Percentiles rank a stretch among this genome's conserved stretches.
phyloP scores from a whole-genome alignment of 2,329 filamentous ascomycete genomes.

The Lasiodiplodia sp. region DNA sequence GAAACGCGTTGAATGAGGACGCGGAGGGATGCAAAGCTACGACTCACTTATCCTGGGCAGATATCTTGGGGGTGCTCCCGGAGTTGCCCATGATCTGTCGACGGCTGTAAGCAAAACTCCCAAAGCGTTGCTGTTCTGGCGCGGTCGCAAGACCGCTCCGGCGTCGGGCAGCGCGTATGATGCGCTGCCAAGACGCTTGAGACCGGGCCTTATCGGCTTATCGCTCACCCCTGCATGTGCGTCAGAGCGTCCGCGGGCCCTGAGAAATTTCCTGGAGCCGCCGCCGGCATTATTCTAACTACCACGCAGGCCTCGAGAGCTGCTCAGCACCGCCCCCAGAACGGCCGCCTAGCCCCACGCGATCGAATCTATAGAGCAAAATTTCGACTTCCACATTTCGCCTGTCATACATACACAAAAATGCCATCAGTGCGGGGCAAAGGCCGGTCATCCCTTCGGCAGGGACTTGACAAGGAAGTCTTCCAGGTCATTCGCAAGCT shows the following conservation, averaged over 20 bases:
- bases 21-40: constrained; percentile 27
- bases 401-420: background rate
- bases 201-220: constrained; percentile 3
- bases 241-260: constrained; percentile 2
- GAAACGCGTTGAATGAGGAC: constrained; percentile 18
- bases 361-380: background rate
- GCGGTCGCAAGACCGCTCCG: constrained; percentile 17
- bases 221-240: constrained; percentile 11
- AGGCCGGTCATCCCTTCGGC: constrained; percentile 40
- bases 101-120: background rate
- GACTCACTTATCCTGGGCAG: constrained; percentile 83
- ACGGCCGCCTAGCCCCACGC: background rate
- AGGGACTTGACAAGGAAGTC: constrained; percentile 60
- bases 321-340: background rate
- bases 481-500: constrained; percentile 82
- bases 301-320: background rate
- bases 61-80: constrained; percentile 69
- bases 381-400: background rate
- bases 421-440: constrained; percentile 31
- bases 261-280: constrained; percentile 5
- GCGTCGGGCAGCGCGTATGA: constrained; percentile 18
- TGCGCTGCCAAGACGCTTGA: constrained; percentile 21
- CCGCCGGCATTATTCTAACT: background rate
- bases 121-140: constrained; percentile 27
- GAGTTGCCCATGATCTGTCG: constrained; percentile 67